Base-by-base conservation (phyloP, 108 stramenopile species). In the Skeletonema potamos region DNA sequence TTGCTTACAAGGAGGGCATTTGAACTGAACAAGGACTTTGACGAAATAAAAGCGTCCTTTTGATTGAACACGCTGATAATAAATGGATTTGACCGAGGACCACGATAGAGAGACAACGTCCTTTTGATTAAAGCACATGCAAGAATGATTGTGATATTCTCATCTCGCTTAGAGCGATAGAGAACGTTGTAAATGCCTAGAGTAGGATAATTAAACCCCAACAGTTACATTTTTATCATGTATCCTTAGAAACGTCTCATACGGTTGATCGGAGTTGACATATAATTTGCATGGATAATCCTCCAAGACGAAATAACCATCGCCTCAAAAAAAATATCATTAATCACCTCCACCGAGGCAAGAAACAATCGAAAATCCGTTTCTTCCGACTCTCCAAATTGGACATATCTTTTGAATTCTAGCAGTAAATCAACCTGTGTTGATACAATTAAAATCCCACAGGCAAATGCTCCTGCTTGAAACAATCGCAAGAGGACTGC, bases 291-390 rank as follows among this genome's bases (percentile, higher is more conserved):
- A 41, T 68, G 81, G 81, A 88, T 77, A 70, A 91, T 65, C 32
- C 92, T 77, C 86, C 86, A 89, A 4, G 77, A 30, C n/a, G 77
- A 9, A 7, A 93, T 27, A 0, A 74, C 74, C 15, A 82, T 34
- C 9, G 82, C 88, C 62, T 93, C 92, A 60, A 90, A 93, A 37
- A 88, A 79, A 24, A 89, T 62, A 43, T 93, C 92, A 67, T 91
- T 91, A 26, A 87, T 76, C 6, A 89, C 64, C 46, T 93, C 92
- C 9, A 87, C 88, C 20, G 69, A 43, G 13, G 84, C 85, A 18
- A 64, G 18, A 5, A 87, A 26, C 4, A 91, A 54, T 61, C 79
- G 46, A 0, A 82, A 58, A 73, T 82, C 84, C 2, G 70, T 84
- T 66, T 79, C 84, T 29, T 74, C 76, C 48, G 86, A 85, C 27